Conservation (phyloP, 2,329 filamentous ascomycete genomes). For the Colletotrichum camelliae region DNA sequence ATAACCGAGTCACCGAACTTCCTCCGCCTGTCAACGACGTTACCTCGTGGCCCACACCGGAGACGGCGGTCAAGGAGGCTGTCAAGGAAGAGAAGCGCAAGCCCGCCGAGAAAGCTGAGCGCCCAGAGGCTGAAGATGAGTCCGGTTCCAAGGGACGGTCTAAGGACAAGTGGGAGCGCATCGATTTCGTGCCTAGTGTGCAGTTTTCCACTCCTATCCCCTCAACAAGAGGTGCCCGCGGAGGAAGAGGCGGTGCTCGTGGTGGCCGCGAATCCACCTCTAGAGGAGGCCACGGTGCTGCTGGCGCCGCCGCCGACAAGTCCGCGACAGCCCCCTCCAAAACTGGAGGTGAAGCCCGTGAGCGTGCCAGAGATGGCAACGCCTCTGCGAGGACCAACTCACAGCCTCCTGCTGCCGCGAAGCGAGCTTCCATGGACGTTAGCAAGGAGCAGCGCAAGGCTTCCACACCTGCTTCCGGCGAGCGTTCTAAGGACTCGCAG, state of each 20-base stretch:
- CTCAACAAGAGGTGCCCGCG: conserved; percentile 52
- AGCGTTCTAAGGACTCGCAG: conserved; percentile 39
- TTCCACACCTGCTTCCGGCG: conserved; percentile 28
- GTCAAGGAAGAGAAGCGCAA: conserved; percentile 76
- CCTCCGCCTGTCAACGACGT: conserved; percentile 77
- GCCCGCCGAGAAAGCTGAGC: conserved; percentile 59
- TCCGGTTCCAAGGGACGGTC: conserved; percentile 55
- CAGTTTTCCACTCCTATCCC: conserved; percentile 86
- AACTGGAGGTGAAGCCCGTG: conserved; percentile 34
- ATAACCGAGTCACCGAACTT: conserved; percentile 28
- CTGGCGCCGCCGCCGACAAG: conserved; percentile 41
- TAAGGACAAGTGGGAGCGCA: conserved; percentile 87
- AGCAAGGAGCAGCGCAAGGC: conserved; percentile 54
- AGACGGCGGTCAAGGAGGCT: conserved; percentile 72
- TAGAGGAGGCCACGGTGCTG: conserved; percentile 30
- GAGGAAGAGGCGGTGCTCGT: conserved; percentile 52
- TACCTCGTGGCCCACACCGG: conserved; percentile 88
- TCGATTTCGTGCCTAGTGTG: conserved; percentile 83
- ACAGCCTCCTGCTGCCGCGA: conserved; percentile 40
- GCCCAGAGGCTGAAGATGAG: conserved; percentile 70
- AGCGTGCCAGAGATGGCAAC: conserved; percentile 41
- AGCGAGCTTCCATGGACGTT: conserved; percentile 50
- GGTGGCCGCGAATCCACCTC: conserved; percentile 42
- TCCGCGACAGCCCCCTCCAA: conserved; percentile 32
- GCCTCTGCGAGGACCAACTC: conserved; percentile 39